phyloP scores from a whole-genome alignment of 106 monocot genomes.

The Dendrobium officinale region DNA sequence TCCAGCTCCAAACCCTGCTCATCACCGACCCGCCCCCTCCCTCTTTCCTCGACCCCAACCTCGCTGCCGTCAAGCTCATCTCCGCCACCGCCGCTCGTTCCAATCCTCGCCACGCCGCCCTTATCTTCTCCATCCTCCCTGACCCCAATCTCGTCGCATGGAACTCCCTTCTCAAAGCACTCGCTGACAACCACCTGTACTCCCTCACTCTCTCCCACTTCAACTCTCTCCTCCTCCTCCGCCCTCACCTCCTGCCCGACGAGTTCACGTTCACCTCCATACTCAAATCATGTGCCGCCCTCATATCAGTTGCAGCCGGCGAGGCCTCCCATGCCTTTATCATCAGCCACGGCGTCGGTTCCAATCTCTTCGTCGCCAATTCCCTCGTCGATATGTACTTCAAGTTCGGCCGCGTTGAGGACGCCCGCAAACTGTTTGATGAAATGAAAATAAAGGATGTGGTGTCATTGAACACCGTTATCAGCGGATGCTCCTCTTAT shows the following conservation, averaged over 20 bases:
- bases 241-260: slow-evolving; percentile 18
- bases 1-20: slow-evolving; percentile 6
- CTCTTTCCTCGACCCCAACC: slow-evolving; percentile 11
- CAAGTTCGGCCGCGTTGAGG: slow-evolving; percentile 14
- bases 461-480: slow-evolving; percentile 23
- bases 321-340: slow-evolving; percentile 15
- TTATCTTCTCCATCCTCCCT: slow-evolving; percentile 13
- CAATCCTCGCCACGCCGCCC: slow-evolving; percentile 14
- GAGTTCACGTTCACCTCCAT: slow-evolving; percentile 38
- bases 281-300: slow-evolving; percentile 20
- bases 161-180: slow-evolving; percentile 24
- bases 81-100: slow-evolving; percentile 8
- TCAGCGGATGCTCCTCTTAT: slow-evolving; percentile 9
- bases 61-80: slow-evolving; percentile 19
- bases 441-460: slow-evolving; percentile 24
- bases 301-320: slow-evolving; percentile 2
- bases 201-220: slow-evolving; percentile 9
- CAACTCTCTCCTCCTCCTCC: slow-evolving; percentile 19
- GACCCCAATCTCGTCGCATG: slow-evolving; percentile 10
- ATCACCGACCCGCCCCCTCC: slow-evolving; percentile 6
- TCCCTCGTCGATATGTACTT: slow-evolving; percentile 31
- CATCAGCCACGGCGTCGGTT: slow-evolving; percentile 7
- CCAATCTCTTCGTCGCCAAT: slow-evolving; percentile 20
- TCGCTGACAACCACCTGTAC: slow-evolving; percentile 16
- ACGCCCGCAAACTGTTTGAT: slow-evolving; percentile 24